Conservation (phyloP, 192 early-diverging fungal species). For the Coemansia sp. region DNA sequence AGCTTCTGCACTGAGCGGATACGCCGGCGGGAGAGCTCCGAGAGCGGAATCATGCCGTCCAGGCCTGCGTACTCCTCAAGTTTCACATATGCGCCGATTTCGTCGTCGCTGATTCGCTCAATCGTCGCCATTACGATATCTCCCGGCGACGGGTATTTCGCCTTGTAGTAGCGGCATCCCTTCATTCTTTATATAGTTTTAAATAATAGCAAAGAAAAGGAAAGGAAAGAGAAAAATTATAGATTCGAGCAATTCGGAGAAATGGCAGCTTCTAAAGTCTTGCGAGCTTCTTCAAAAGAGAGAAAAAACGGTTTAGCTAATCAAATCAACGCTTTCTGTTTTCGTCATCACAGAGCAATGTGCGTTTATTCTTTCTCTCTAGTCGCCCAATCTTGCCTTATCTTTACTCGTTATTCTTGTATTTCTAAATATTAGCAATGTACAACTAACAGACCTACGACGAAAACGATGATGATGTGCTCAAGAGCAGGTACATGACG, state of each 20-base stretch:
- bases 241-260: too few species aligned
- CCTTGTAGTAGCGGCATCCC: conserved; percentile 89
- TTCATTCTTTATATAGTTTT: too few species aligned
- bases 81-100: conserved; percentile 95
- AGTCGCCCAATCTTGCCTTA: neutral
- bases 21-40: conserved; percentile 90
- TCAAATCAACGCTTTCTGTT: conserved; percentile 5
- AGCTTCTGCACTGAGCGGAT: conserved; percentile 96
- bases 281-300: neutral
- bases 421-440: conserved; percentile 10
- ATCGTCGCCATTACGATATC: conserved; percentile 98
- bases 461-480: neutral
- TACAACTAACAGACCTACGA: conserved; percentile 54
- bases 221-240: neutral
- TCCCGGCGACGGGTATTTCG: conserved; percentile 89
- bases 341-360: too few species aligned
- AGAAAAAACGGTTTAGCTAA: neutral
- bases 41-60: conserved; percentile 95
- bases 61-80: conserved; percentile 95
- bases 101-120: conserved; percentile 75
- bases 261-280: too few species aligned
- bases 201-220: too few species aligned
- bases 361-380: too few species aligned
- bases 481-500: conserved; percentile 33
- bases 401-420: neutral